Conservation (phyloP, 495 filamentous ascomycete genomes). For the Acidiella bohemica region DNA sequence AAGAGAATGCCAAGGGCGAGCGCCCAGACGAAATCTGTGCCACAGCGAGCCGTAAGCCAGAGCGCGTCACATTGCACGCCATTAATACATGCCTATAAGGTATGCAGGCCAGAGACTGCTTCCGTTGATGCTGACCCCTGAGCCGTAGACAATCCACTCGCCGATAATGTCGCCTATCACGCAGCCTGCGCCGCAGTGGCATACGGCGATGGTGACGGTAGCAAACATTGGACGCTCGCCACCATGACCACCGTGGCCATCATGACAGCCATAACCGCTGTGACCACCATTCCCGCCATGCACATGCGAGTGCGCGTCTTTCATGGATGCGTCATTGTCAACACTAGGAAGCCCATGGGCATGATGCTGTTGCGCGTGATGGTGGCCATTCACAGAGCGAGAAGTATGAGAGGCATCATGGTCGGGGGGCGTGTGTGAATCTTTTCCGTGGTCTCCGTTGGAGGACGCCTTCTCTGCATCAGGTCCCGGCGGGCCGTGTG, state of each 20-base stretch:
- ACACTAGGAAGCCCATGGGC: not conserved
- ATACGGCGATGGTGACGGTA: conserved; percentile 3
- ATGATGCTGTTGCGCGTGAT: not conserved
- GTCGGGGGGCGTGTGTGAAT: not conserved
- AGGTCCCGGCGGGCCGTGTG: not conserved
- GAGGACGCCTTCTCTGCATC: not conserved
- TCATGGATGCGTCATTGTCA: not conserved
- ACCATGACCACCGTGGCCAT: not conserved
- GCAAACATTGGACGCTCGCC: conserved; percentile 4
- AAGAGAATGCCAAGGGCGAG: conserved; percentile 25
- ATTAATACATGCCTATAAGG: conserved; percentile 6
- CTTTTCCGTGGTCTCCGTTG: not conserved
- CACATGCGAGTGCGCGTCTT: not conserved
- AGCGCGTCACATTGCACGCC: not conserved
- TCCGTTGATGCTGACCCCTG: conserved; percentile 16
- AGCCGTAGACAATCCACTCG: conserved; percentile 29
- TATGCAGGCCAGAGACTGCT: conserved; percentile 14
- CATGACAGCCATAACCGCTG: not conserved
- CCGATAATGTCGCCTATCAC: conserved; percentile 18
- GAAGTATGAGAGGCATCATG: not conserved
- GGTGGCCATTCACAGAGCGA: not conserved
- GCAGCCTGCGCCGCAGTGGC: conserved; percentile 1
- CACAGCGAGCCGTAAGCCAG: too few relatives aligned
- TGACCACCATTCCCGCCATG: not conserved
- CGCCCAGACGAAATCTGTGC: conserved; percentile 23